Evolutionary conservation across 2,329 filamentous ascomycete genomes (phyloP), one percentile per base, ranked within the genome.

Genomic region (Tolypocladium endophyticum): DNA sequence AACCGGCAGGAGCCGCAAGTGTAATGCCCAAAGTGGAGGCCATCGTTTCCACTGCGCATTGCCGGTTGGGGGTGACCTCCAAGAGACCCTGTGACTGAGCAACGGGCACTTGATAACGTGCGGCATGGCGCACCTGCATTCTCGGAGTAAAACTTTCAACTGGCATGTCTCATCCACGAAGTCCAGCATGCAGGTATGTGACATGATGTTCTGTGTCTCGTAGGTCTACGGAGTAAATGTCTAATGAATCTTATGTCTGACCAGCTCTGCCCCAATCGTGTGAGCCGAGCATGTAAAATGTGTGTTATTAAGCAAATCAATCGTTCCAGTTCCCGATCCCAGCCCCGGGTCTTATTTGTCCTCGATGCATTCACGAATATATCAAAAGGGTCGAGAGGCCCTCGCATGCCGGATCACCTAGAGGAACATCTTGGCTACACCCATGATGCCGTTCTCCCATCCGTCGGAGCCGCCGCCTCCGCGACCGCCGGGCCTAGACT

Each of bases 401-500:
- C 25, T 50, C 14, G 23, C 45, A 2, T 18, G 28, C 12, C 50
- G 6, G 30, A 30, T 20, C 50, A 53, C 7, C 50, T 53, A 53
- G 23, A 53, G 50, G 64, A 78, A 79, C 65, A 76, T 73, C 66
- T 74, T 77, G 56, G 74, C 73, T 54, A 79, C 69, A 39, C 69
- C 69, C 52, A 68, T 68, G 58, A 79, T 68, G 4, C 74, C 70
- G 4, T 71, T 70, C 7, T 71, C 67, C 62, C 76, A 72, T 30
- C 71, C 68, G 45, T 70, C 69, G 28, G 66, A 30, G 45, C 25
- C 45, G 16, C 45, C n/a, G 14, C 45, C 64, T 4, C 70, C 63
- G 14, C 68, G 67, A 41, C 69, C 62, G 38, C 68, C 64, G 56
- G 63, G 61, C 11, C 62, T 60, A 23, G 66, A 65, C 8, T 60